phyloP scores from a whole-genome alignment of 306 rosid genomes.

The Vigna angularis region DNA sequence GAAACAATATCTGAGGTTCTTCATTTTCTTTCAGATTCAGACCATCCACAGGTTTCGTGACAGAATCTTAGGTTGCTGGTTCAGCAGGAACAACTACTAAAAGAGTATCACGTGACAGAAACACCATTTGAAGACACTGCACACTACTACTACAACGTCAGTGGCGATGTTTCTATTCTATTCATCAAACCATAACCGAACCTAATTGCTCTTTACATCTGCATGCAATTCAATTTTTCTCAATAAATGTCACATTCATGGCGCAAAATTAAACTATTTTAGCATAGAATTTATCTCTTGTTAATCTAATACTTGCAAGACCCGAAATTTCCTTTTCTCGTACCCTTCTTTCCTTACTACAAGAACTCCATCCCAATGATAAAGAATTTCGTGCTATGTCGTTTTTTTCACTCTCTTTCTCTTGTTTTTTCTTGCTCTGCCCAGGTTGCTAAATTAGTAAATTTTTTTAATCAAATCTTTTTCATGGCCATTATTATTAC shows the following conservation, averaged over 20 bases:
- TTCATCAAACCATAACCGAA: background rate
- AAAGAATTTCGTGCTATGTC: background rate
- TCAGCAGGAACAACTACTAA: background rate
- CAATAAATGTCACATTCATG: background rate
- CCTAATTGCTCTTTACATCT: background rate
- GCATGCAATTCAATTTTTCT: background rate
- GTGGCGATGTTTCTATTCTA: background rate
- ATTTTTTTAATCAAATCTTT: background rate
- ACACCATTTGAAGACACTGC: background rate
- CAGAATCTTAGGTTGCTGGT: background rate
- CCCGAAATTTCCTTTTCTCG: background rate
- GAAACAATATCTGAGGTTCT: constrained; percentile 39
- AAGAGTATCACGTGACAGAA: background rate
- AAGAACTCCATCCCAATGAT: background rate
- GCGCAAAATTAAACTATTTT: background rate
- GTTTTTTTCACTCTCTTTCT: background rate
- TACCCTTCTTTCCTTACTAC: background rate
- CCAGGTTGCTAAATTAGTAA: background rate
- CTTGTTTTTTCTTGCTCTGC: background rate
- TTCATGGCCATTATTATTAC: background rate
- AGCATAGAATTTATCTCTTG: background rate
- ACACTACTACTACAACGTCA: background rate
- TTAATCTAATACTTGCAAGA: background rate
- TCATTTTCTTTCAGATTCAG: constrained; percentile 48
- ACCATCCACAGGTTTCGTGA: background rate